Base-by-base conservation (phyloP, 352 stramenopile species). In the Globisporangium takayamanum region DNA sequence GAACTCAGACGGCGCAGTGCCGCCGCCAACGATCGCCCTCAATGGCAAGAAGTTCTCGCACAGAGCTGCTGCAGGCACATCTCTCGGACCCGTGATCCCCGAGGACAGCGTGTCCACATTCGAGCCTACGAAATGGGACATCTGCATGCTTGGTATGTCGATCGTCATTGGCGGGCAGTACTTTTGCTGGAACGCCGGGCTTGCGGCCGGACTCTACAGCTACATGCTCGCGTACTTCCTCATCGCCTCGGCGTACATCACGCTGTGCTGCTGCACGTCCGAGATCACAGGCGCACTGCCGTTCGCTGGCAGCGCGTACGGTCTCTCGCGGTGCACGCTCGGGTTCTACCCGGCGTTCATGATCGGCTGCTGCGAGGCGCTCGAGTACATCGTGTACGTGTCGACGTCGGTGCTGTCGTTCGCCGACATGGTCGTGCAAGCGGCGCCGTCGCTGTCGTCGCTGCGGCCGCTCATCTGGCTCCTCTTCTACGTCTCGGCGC, bases 101-200 rank as follows among this genome's bases (percentile, higher is more conserved):
- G 37, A 37, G 6, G 5, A 16, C 30, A 48, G 26, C 1, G 14
- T 16, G 15, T 22, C n/a, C 11, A 51, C 22, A 8, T 53, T 53
- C 47, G n/a, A 48, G 15, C 45, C 42, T 12, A 16, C 18, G 18
- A 53, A 57, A 18, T 96, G 85, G 59, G 70, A 78, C 50, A 66
- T 78, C 62, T 76, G 55, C 60, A 62, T 70, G 10, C 55, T 76
- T 22, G 70, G 70, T 0, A 63, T 78, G 39, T 52, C 54, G 8
- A 76, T 76, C 51, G 70, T 59, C 5, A 60, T 78, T 8, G 68
- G 67, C 36, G 67, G 70, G 0, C 70, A 78, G 57, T 73, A 71
- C 62, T 73, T 75, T 33, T 60, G 57, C 50, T 78, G 70, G 64
- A 78, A 78, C 52, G 48, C 42, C 6, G 70, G 70, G 1, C 62